Evolutionary conservation across 2,329 filamentous ascomycete species (phyloP), one percentile per base, ranked within the genome.

Genomic region (Thielaviopsis cerberus): DNA sequence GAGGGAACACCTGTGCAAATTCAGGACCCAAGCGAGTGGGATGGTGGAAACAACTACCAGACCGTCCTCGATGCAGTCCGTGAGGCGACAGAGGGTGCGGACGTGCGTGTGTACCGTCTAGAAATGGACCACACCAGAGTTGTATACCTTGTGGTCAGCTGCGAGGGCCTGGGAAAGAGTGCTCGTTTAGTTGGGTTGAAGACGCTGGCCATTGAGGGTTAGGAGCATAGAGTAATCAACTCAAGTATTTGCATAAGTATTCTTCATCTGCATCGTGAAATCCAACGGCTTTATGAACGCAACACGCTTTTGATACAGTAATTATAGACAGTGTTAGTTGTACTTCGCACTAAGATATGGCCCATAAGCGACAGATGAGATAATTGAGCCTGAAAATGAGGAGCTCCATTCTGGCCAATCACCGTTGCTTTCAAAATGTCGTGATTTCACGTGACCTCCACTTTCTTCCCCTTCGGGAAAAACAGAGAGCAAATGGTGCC

Each of bases 81-180:
- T 62, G 73, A 80, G 67, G 82, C 77, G 15, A 77, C 76, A 23
- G 73, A 76, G 66, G 80, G 85, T 1, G 77, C 75, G 61, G 82
- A 87, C 62, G 79, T 91, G 56, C 80, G 83, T 66, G 82, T 94
- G 23, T 95, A 92, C 66, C 75, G 79, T 57, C 80, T 94, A 8
- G 72, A 76, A 60, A 73, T 73, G 13, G 51, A 37, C 2, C 22
- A 27, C 10, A 80, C 82, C 25, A 77, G 84, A 66, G 75, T 76
- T 15, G 86, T 94, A 71, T 94, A 94, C 69, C 95, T 83, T 77
- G 73, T 95, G 60, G 72, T 95, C 53, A 80, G 79, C 23, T 68
- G 85, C 63, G 76, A 83, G 65, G 71, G 71, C 53, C 74, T 79
- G 63, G 73, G 70, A 17, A 72, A 77, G 55, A 77, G 75, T 13